Base-by-base conservation (phyloP, 2,329 filamentous ascomycete species). In the Rutstroemia sp. region DNA sequence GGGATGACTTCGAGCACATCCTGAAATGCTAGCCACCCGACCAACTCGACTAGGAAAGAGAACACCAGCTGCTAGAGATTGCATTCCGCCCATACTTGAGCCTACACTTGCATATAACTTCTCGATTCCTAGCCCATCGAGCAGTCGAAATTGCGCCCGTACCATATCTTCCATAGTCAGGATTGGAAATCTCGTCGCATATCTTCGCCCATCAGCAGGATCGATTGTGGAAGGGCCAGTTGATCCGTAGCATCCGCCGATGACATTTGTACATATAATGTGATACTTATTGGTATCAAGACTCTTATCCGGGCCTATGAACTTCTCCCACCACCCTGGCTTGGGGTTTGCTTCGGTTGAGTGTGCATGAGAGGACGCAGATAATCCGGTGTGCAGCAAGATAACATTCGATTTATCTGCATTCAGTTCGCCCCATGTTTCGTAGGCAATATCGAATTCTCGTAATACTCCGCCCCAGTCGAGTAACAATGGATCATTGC, bases 61-160 rank as follows among this genome's bases (percentile, higher is more conserved):
- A 1, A 88, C 83, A 3, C 90, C 94, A 0, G 90, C 88, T 7
- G 92, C 92, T 5, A 99, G 79, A 64, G 89, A 94, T 70, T 96
- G 92, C 94, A 99, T 99, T 54, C 94, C 94, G 53, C 94, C 94
- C 94, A 99, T 99, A 71, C 90, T 96, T 5, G 90, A 90, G 14
- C 94, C 94, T 19, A 99, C 92, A 58, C 90, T 95, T 18, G 94
- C 94, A 71, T 95, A 90, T 9, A 99, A 79, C 67, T 83, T 88
- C 23, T 81, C 69, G 47, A 99, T 86, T 5, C 85, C 85, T 27
- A 99, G 76, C 4, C 76, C 72, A 70, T 97, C 92, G 12, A 99
- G 79, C 30, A 99, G 80, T 45, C 88, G 80, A 74, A 97, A 96
- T 71, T 99, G 94, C 5, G 92, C 92, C 54, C 92, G 84, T 30